Percentiles rank a stretch among this genome's conserved stretches.
These are phyloP conservation scores for Proteromonas lacertae DNA, from an alignment of 352 stramenopile genomes.

Conservation along the genomic window DNA sequence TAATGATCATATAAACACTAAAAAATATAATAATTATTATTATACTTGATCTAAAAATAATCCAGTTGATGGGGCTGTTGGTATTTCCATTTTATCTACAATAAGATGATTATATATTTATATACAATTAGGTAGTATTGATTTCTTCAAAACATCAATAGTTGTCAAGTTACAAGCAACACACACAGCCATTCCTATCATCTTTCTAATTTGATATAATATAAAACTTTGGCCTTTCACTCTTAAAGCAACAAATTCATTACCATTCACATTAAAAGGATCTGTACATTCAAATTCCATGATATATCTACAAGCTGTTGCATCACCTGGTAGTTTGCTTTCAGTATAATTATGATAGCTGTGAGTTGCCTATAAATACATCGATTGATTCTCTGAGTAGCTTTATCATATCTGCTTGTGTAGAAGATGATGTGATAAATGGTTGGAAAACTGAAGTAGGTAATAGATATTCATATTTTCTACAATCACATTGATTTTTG, in stretches of 20 bases:
- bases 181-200: no score
- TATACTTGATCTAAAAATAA: no score
- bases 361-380: not conserved
- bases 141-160: no score
- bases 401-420: not conserved
- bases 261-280: not conserved
- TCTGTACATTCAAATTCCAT: not conserved
- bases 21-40: no score
- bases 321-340: not conserved
- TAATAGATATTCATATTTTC: constrained; percentile 1
- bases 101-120: no score
- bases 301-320: not conserved
- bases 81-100: no score
- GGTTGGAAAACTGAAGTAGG: not conserved
- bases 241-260: not conserved
- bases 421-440: not conserved
- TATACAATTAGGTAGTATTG: no score
- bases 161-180: constrained; percentile 1
- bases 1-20: no score
- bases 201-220: not conserved
- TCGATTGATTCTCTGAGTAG: not conserved
- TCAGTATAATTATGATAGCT: constrained; percentile 1
- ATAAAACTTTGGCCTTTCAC: not conserved
- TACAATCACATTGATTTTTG: not conserved
- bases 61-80: no score